Percentiles rank a stretch among this genome's conserved stretches.
Evolutionary conservation across 345 rosid species (phyloP).

Genomic region (Linum trigynum): DNA sequence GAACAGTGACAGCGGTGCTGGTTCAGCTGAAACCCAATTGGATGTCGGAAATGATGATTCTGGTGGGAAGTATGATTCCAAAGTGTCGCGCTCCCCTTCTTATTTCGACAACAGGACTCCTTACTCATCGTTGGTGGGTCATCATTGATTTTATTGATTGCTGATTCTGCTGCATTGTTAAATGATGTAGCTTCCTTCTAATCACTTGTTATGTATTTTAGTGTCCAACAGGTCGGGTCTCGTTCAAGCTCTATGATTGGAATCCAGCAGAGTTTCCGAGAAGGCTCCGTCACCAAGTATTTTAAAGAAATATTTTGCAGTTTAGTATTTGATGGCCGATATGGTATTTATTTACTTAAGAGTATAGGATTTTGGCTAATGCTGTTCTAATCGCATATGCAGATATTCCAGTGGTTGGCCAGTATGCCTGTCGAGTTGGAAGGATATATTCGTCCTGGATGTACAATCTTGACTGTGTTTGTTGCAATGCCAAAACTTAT

Average conservation of each 20-base stretch:
- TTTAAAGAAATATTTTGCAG: conserved; percentile 46
- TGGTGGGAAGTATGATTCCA: conserved; percentile 47
- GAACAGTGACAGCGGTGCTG: conserved; percentile 45
- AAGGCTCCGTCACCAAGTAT: conserved; percentile 98
- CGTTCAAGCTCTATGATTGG: conserved; percentile 99
- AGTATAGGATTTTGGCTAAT: conserved; percentile 25
- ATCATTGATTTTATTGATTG: conserved; percentile 7
- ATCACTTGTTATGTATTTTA: conserved; percentile 22
- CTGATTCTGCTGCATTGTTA: conserved; percentile 10
- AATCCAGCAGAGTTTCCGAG: conserved; percentile 98
- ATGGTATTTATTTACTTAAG: conserved; percentile 8
- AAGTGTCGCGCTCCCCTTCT: conserved; percentile 50
- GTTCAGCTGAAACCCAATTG: conserved; percentile 42
- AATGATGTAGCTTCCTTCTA: conserved; percentile 14
- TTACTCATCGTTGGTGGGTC: conserved; percentile 72
- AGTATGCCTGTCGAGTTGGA: conserved; percentile 97
- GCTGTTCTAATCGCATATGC: conserved; percentile 22
- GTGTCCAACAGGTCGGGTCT: conserved; percentile 97
- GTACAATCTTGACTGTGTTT: conserved; percentile 83
- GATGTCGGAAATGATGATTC: conserved; percentile 48
- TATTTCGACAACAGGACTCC: conserved; percentile 48
- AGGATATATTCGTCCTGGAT: conserved; percentile 95
- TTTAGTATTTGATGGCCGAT: conserved; percentile 45
- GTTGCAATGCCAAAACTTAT: conserved; percentile 73
- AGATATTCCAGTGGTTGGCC: conserved; percentile 95